phyloP scores from a whole-genome alignment of 176 grass and related monocot genomes.

The Cymbopogon citratus region DNA sequence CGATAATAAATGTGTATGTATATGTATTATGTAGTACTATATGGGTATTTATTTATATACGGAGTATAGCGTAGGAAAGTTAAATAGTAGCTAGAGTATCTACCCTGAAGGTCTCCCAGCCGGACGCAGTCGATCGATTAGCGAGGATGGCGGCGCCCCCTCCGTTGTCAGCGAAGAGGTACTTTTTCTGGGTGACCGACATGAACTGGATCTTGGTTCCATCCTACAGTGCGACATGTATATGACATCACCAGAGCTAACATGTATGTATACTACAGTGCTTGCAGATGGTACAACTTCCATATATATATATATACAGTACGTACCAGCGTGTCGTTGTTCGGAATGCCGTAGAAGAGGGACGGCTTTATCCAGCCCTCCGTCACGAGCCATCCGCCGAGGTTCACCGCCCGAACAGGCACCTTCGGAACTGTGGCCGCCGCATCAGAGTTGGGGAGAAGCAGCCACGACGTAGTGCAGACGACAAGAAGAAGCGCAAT shows the following conservation, averaged over 20 bases:
- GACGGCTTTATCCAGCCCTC: conserved; percentile 70
- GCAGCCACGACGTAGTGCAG: neutral
- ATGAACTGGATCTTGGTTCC: conserved; percentile 57
- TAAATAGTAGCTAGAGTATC: no score
- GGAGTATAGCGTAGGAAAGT: no score
- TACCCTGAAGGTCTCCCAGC: conserved; percentile 67
- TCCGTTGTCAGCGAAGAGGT: conserved; percentile 44
- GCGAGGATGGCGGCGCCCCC: conserved; percentile 43
- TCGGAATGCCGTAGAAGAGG: conserved; percentile 61
- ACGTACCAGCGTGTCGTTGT: conserved; percentile 51
- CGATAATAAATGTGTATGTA: no score
- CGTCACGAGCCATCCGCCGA: conserved; percentile 64
- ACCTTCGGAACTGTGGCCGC: neutral
- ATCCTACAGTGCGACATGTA: conserved; percentile 22
- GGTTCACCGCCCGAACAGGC: conserved; percentile 48
- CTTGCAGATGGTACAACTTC: no score
- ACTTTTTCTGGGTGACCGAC: conserved; percentile 35
- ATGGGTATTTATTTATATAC: no score
- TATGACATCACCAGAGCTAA: neutral
- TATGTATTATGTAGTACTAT: no score
- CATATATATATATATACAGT: neutral
- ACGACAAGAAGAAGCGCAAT: neutral
- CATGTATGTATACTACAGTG: no score
- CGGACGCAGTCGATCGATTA: conserved; percentile 32
- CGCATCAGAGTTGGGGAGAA: neutral